Evolutionary conservation across 495 filamentous ascomycete species (phyloP), one percentile per base, ranked within the genome.

Genomic region (Penicillium argentinense): DNA sequence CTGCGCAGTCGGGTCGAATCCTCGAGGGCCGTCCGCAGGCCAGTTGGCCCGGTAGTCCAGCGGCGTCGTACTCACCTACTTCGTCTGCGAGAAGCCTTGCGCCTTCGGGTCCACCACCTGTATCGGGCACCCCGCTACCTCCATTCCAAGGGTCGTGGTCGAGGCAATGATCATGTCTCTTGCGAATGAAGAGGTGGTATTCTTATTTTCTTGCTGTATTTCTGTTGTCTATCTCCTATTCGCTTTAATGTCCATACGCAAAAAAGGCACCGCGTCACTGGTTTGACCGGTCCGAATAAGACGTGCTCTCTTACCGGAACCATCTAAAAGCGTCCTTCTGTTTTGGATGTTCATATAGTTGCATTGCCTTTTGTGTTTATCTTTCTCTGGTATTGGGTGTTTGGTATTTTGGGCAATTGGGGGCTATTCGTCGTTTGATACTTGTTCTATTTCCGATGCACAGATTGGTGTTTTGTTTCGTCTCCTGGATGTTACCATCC

Each of bases 121-220:
- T 61, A 16, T 21, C 57, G 33, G 60, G 60, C 8, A 49, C 42
- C 3, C 26, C 51, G 13, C 25, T 63, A 23, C 57, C 60, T 13
- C 60, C 57, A 19, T 43, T 61, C 18, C 57, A 63, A 27, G 51
- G 53, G 9, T 28, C 51, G 13, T 63, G 60, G 60, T 36, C 54
- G n/a, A 51, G 54, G 9, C 18, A 46, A 36, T 60, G 34, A 54
- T 7, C 3, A 2, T 19, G 14, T 22, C 42, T 24, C 19, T 11
- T 27, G 19, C 19, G 25, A n/a, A 42, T 34, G 9, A 2, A n/a
- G n/a, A n/a, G n/a, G n/a, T n/a, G n/a, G n/a, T n/a, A 9, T 13
- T 29, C 36, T 12, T 22, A 3, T 34, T 28, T 18, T 48, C 48
- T 37, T 46, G 36, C 34, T 27, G 3, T 39, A 21, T 37, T 24